A percentile compares a stretch with the other conserved stretches of the same genome.
Evolutionary conservation across 371 early-diverging fungal genomes (phyloP).

Genomic region (Haplosporangium sp.): DNA sequence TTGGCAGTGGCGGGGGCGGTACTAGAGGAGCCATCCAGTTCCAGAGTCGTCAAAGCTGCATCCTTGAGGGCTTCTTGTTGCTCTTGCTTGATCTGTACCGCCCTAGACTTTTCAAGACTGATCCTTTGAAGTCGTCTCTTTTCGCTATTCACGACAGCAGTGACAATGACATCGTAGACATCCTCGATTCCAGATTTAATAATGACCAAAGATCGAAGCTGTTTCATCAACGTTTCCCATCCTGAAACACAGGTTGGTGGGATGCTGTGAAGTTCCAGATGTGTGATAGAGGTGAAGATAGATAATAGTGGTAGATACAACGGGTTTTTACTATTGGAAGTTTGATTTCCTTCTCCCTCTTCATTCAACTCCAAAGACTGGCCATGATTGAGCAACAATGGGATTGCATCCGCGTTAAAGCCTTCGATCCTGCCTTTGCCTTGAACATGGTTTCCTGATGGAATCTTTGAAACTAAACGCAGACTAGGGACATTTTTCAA

Average conservation of each 20-base stretch:
- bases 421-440: constrained; percentile 64
- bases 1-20: neutral
- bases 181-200: constrained; percentile 63
- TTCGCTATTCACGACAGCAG: constrained; percentile 47
- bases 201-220: constrained; percentile 61
- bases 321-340: neutral
- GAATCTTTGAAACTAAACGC: constrained; percentile 59
- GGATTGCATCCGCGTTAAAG: constrained; percentile 57
- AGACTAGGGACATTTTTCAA: constrained; percentile 63
- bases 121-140: constrained; percentile 46
- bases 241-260: constrained; percentile 62
- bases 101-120: constrained; percentile 34
- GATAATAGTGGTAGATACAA: constrained; percentile 55
- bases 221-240: constrained; percentile 59
- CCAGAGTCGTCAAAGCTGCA: constrained; percentile 15
- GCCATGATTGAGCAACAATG: constrained; percentile 56
- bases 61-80: constrained; percentile 49
- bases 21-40: neutral
- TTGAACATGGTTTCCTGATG: constrained; percentile 58
- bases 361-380: constrained; percentile 16
- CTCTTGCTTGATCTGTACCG: constrained; percentile 31
- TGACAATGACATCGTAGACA: constrained; percentile 58
- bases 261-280: constrained; percentile 64
- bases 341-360: neutral
- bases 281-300: constrained; percentile 60